These are phyloP conservation scores for Plantago elongata DNA, from an alignment of 257 asterid genomes.

Conservation along the genomic window DNA sequence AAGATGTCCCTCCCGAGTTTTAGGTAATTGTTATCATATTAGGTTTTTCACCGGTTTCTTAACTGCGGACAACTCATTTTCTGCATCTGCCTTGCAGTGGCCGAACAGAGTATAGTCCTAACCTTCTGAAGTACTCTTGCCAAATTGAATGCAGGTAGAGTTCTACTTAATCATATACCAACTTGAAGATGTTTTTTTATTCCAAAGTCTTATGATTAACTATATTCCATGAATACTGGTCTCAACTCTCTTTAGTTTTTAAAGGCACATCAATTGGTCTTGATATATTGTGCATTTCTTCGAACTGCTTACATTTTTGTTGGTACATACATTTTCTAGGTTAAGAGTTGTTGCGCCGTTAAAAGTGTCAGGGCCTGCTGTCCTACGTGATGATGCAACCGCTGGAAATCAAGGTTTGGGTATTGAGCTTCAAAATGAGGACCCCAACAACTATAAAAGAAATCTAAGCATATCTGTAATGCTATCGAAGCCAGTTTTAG, in stretches of 20 bases:
- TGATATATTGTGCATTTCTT: background rate
- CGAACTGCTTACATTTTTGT: conserved; percentile 2
- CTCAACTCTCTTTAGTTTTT: too few species aligned
- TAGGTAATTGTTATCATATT: conserved; percentile 38
- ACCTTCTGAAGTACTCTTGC: conserved; percentile 91
- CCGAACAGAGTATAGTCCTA: conserved; percentile 65
- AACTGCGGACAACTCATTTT: conserved; percentile 1
- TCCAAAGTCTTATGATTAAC: too few species aligned
- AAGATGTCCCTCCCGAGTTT: conserved; percentile 93
- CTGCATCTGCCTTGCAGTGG: conserved; percentile 52
- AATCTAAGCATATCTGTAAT: conserved; percentile 58
- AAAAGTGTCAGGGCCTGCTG: conserved; percentile 42
- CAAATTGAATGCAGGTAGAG: conserved; percentile 87
- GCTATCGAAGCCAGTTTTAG: conserved; percentile 79
- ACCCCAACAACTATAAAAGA: conserved; percentile 35
- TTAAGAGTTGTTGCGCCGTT: conserved; percentile 59
- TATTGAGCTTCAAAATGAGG: conserved; percentile 11
- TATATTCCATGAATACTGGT: too few species aligned
- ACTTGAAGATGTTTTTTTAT: too few species aligned
- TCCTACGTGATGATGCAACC: conserved; percentile 11
- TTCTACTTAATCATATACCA: background rate
- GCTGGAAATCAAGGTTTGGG: conserved; percentile 14
- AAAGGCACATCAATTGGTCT: background rate
- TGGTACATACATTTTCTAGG: conserved; percentile 30
- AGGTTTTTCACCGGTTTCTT: background rate